Evolutionary conservation across 2,329 filamentous ascomycete species (phyloP), one percentile per base, ranked within the genome.

Genomic region (Fusarium secorum): DNA sequence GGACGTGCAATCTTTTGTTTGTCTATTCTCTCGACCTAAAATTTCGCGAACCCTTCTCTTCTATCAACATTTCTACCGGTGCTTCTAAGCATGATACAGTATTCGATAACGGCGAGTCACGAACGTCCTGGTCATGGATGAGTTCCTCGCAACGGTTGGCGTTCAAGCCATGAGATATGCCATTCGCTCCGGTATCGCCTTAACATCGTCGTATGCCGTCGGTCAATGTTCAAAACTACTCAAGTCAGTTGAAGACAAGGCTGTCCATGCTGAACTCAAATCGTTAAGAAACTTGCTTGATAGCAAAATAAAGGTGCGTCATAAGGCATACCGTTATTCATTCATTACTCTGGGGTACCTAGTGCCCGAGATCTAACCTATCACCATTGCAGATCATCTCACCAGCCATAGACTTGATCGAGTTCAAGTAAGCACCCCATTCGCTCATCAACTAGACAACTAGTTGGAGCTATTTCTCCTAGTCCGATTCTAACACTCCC

Each of bases 401-500:
- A 15, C 95, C 95, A 2, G 93, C 94, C 14, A 95, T 97, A 76
- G 94, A 97, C 78, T 90, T 97, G 85, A 94, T 97, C 75, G 93
- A 97, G 79, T 87, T 98, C 75, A 96, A 96, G 90, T 93, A 79
- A 74, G 86, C 71, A 33, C 46, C 28, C 48, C 54, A 61, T 61
- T 58, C 26, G 56, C 24, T 30, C 13, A 45, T 35, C 49, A 56
- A 64, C 69, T 55, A 49, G 36, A 65, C 17, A 24, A 44, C 41
- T 44, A 44, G 68, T 64, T 26, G 28, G 26, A 49, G 36, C 42
- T 52, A 38, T 20, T 49, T 35, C 48, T n/a, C 52, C 45, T 68
- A 68, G 48, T 56, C 33, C 36, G 38, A 24, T 62, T 51, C 64
- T 67, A 30, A 68, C 64, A 51, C 38, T 53, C 33, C 39, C 35